phyloP scores from a whole-genome alignment of 768 basidiomycete species.

The Leccinellum albellum region DNA sequence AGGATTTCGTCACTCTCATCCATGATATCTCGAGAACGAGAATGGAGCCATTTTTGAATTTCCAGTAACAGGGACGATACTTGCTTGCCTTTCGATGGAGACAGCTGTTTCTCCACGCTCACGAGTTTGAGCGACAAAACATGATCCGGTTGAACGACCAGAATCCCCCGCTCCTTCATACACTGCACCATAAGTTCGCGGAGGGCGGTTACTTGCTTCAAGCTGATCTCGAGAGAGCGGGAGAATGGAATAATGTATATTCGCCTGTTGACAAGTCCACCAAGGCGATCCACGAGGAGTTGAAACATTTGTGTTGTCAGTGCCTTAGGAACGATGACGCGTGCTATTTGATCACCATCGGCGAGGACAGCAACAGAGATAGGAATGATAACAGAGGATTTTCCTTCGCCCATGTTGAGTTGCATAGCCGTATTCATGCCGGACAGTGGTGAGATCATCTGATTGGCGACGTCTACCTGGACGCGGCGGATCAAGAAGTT shows the following conservation, averaged over 20 bases:
- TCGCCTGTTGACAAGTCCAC: conserved; percentile 43
- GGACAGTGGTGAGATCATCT: conserved; percentile 44
- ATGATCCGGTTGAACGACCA: conserved; percentile 52
- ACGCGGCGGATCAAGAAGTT: conserved; percentile 41
- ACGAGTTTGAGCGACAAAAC: conserved; percentile 49
- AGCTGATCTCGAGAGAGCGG: conserved; percentile 31
- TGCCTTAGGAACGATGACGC: conserved; percentile 50
- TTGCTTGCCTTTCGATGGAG: background rate
- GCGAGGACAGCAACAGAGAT: conserved; percentile 39
- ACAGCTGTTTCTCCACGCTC: conserved; percentile 36
- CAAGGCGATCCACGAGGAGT: conserved; percentile 39
- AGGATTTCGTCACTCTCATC: conserved; percentile 34
- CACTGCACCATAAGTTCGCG: conserved; percentile 37
- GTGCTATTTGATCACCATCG: conserved; percentile 40
- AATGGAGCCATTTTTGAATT: conserved; percentile 26
- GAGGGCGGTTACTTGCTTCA: conserved; percentile 22
- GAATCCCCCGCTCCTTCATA: conserved; percentile 35
- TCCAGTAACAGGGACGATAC: conserved; percentile 22
- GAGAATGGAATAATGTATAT: conserved; percentile 51
- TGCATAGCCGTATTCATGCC: conserved; percentile 40
- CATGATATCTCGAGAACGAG: conserved; percentile 24
- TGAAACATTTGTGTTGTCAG: conserved; percentile 47
- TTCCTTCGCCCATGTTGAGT: conserved; percentile 60
- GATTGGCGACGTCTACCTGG: conserved; percentile 39
- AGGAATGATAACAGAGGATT: conserved; percentile 47